Conservation (phyloP, 73 alveolate species). For the Symbiodinium pilosum region DNA sequence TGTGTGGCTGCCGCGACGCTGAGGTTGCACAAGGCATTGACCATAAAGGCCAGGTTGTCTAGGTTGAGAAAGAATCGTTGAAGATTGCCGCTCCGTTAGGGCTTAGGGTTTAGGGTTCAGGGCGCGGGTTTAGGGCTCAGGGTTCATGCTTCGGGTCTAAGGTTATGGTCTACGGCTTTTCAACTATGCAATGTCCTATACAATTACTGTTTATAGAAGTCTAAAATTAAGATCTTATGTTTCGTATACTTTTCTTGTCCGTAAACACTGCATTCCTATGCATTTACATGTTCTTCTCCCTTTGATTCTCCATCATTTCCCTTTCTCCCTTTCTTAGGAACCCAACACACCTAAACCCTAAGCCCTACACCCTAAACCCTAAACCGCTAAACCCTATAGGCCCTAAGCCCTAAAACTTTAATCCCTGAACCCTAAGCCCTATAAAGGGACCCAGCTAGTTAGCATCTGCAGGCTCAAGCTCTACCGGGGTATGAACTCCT, state of each 20-base stretch:
- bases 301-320: no score
- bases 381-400: neutral
- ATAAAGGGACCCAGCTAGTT: neutral
- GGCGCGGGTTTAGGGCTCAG: neutral
- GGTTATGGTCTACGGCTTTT: no score
- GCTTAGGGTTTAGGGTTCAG: neutral
- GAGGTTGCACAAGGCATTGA: neutral
- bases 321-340: no score
- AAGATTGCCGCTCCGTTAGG: no score
- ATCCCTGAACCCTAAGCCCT: neutral
- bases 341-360: neutral
- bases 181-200: no score
- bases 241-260: no score
- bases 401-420: neutral
- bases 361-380: neutral
- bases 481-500: constrained; percentile 83
- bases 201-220: no score
- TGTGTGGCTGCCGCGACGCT: neutral
- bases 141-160: neutral
- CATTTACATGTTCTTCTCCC: no score
- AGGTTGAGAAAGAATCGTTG: neutral
- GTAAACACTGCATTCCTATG: no score
- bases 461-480: constrained; percentile 86
- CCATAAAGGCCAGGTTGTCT: neutral
- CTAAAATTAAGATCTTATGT: no score